Evolutionary conservation across 805 yeast genomes (phyloP).

Genomic region (Suhomyces tanzawaensis): DNA sequence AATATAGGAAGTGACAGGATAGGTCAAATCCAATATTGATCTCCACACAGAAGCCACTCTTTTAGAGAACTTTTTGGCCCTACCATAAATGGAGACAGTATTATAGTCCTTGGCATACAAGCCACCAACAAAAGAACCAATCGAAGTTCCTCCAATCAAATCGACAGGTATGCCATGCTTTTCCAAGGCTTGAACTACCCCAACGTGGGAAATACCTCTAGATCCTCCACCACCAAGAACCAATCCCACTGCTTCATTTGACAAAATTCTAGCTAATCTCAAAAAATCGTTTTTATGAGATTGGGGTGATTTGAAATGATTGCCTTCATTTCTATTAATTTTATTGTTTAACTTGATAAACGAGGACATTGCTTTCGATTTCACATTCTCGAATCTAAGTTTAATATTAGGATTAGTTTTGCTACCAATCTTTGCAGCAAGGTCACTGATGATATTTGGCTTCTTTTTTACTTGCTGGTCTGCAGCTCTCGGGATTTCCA

Average conservation of each 20-base stretch:
- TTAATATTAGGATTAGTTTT: slow-evolving; percentile 35
- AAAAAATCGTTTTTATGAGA: slow-evolving; percentile 84
- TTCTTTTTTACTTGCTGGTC: slow-evolving; percentile 12
- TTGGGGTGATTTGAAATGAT: slow-evolving; percentile 31
- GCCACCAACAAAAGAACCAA: slow-evolving; percentile 95
- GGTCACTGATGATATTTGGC: slow-evolving; percentile 28
- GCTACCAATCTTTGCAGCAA: slow-evolving; percentile 34
- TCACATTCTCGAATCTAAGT: slow-evolving; percentile 31
- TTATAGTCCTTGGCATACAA: slow-evolving; percentile 91
- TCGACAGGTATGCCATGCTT: slow-evolving; percentile 93
- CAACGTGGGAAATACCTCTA: slow-evolving; percentile 88
- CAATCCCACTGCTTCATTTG: slow-evolving; percentile 91
- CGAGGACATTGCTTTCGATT: slow-evolving; percentile 27
- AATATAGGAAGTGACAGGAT: slow-evolving; percentile 91
- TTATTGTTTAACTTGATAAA: slow-evolving; percentile 24
- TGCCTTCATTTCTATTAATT: slow-evolving; percentile 17
- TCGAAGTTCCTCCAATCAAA: slow-evolving; percentile 92
- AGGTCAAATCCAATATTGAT: slow-evolving; percentile 76
- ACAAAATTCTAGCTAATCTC: slow-evolving; percentile 81
- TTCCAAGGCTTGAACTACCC: slow-evolving; percentile 86
- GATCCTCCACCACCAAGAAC: slow-evolving; percentile 99
- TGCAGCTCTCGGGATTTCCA: slow-evolving; percentile 38
- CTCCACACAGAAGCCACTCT: slow-evolving; percentile 87
- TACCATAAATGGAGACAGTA: slow-evolving; percentile 84
- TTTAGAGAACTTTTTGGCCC: slow-evolving; percentile 81